These are phyloP conservation scores for Talaromyces trachyspermus DNA, from an alignment of 495 filamentous ascomycete genomes.

Conservation along the genomic window DNA sequence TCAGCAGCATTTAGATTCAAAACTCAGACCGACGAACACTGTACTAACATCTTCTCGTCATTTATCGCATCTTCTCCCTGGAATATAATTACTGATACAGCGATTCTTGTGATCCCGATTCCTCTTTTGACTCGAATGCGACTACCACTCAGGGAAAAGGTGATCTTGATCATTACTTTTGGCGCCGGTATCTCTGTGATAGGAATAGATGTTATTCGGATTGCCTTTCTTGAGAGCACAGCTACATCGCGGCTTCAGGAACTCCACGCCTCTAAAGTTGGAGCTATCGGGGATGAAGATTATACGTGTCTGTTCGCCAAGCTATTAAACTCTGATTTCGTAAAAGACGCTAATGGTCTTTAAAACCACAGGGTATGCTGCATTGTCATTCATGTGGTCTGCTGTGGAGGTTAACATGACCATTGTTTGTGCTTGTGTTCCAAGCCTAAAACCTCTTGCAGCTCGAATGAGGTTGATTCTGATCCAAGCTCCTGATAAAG, in stretches of 20 bases:
- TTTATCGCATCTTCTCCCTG: conserved; percentile 62
- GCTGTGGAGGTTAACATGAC: conserved; percentile 84
- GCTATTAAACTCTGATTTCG: not conserved
- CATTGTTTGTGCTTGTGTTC: conserved; percentile 81
- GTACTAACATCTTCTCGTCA: conserved; percentile 56
- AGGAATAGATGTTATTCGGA: conserved; percentile 73
- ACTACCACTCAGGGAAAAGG: conserved; percentile 61
- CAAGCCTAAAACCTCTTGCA: conserved; percentile 92
- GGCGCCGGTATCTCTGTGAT: conserved; percentile 61
- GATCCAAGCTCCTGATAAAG: not conserved
- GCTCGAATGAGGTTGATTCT: conserved; percentile 31
- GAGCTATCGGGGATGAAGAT: conserved; percentile 23
- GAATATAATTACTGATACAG: conserved; percentile 63
- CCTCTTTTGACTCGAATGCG: conserved; percentile 67
- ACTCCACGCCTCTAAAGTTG: not conserved
- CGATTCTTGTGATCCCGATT: conserved; percentile 62
- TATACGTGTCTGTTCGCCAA: conserved; percentile 43
- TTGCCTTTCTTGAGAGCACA: conserved; percentile 84
- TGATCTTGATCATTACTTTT: conserved; percentile 63
- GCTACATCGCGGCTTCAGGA: conserved; percentile 23
- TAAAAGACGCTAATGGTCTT: not conserved
- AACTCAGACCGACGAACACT: conserved; percentile 27
- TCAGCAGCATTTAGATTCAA: conserved; percentile 43
- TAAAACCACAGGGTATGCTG: conserved; percentile 54
- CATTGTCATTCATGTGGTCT: conserved; percentile 85